Conservation (phyloP, 2,329 filamentous ascomycete genomes). For the Metarhizium humberi region DNA sequence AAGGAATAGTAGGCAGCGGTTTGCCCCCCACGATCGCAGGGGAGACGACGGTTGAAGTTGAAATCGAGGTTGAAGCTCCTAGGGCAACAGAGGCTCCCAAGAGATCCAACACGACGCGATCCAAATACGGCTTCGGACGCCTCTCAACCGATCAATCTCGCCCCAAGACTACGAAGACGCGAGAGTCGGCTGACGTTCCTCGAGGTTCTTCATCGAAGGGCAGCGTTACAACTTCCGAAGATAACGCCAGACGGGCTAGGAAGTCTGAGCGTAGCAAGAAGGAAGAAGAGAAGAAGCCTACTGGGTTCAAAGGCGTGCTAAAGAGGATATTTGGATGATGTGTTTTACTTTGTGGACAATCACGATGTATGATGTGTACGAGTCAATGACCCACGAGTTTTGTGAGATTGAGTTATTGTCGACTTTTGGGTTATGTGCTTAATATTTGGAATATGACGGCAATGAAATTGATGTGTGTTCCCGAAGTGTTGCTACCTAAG, state of each 20-base stretch:
- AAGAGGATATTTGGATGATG: conserved; percentile 24
- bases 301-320: conserved; percentile 25
- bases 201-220: conserved; percentile 1
- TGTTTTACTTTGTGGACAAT: conserved; percentile 2
- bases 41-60: conserved; percentile 10
- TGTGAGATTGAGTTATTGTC: conserved; percentile 7
- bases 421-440: conserved; percentile 6
- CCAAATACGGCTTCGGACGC: conserved; percentile 15
- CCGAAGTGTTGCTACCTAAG: neutral
- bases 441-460: neutral
- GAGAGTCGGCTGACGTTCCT: conserved; percentile 6
- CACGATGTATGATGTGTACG: conserved; percentile 8
- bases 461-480: neutral
- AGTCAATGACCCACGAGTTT: conserved; percentile 1
- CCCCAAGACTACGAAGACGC: conserved; percentile 14
- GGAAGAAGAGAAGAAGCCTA: conserved; percentile 18
- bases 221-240: conserved; percentile 15
- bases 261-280: conserved; percentile 25
- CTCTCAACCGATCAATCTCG: conserved; percentile 19
- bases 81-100: conserved; percentile 18
- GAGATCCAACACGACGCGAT: conserved; percentile 18
- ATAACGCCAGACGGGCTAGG: conserved; percentile 24
- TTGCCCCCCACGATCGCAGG: conserved; percentile 14
- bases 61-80: neutral
- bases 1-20: conserved; percentile 21